A percentile compares a stretch with the other conserved stretches of the same genome.
Evolutionary conservation across 495 filamentous ascomycete genomes (phyloP).

Genomic region (Pseudoneurospora amorphoporcata): DNA sequence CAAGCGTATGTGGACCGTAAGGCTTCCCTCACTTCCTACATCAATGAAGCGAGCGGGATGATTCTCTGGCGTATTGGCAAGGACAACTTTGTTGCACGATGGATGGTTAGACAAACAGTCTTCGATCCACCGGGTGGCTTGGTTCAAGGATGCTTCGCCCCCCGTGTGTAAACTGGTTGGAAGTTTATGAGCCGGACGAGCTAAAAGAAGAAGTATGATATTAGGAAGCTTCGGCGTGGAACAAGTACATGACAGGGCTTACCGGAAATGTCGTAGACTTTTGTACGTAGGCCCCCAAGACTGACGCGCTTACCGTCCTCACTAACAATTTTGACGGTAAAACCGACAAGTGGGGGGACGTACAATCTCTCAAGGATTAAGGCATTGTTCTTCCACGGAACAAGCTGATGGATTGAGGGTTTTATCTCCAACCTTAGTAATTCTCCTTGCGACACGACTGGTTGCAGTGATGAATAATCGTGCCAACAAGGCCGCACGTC

Average conservation of each 20-base stretch:
- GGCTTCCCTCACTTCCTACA: background rate
- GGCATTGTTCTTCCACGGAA: background rate
- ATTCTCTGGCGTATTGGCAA: background rate
- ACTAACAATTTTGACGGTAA: background rate
- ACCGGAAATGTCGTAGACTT: background rate
- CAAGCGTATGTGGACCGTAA: background rate
- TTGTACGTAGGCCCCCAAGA: background rate
- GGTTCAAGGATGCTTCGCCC: background rate
- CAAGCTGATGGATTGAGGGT: background rate
- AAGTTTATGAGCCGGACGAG: rapidly evolving
- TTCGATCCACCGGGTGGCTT: background rate
- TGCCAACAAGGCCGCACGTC: background rate
- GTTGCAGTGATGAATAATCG: background rate
- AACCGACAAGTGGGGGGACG: background rate
- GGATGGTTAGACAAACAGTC: background rate
- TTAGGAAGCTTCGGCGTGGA: background rate
- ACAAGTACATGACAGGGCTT: background rate
- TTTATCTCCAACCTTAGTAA: background rate
- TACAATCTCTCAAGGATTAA: background rate
- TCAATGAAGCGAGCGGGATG: background rate
- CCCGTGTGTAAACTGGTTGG: background rate
- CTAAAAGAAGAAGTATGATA: background rate
- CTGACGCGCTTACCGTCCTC: background rate
- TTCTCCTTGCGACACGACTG: background rate
- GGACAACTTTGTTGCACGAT: background rate